These are phyloP conservation scores for Pichia cabralensis DNA, from an alignment of 805 yeast genomes.

Conservation along the genomic window DNA sequence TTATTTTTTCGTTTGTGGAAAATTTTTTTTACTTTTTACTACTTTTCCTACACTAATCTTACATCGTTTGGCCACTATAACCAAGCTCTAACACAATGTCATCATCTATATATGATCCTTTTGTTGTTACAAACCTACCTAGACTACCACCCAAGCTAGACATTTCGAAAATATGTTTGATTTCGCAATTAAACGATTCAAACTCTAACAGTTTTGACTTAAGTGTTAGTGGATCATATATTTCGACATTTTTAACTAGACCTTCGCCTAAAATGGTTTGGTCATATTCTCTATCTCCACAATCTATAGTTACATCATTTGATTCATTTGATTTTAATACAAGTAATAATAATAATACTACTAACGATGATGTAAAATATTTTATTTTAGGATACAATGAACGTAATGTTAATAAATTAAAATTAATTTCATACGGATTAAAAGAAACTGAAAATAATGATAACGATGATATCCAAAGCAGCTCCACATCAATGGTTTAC, in stretches of 20 bases:
- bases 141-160: constrained; percentile 21
- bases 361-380: constrained; percentile 16
- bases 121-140: constrained; percentile 25
- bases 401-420: constrained; percentile 24
- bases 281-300: constrained; percentile 45
- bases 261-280: constrained; percentile 51
- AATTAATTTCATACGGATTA: constrained; percentile 19
- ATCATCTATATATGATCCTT: constrained; percentile 21
- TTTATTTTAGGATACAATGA: constrained; percentile 28
- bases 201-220: constrained; percentile 33
- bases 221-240: constrained; percentile 44
- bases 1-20: too few species aligned
- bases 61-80: too few species aligned
- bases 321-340: constrained; percentile 24
- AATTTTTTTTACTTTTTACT: too few species aligned
- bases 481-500: constrained; percentile 18
- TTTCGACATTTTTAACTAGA: constrained; percentile 40
- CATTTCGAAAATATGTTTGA: constrained; percentile 16
- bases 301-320: constrained; percentile 33
- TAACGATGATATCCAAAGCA: constrained; percentile 17
- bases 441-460: constrained; percentile 19
- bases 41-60: too few species aligned
- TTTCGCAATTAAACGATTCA: constrained; percentile 19
- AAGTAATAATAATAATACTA: constrained; percentile 6
- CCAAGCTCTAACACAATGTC: constrained; percentile 10